Conservation (phyloP, 495 filamentous ascomycete species). For the Cenococcum geophilum region DNA sequence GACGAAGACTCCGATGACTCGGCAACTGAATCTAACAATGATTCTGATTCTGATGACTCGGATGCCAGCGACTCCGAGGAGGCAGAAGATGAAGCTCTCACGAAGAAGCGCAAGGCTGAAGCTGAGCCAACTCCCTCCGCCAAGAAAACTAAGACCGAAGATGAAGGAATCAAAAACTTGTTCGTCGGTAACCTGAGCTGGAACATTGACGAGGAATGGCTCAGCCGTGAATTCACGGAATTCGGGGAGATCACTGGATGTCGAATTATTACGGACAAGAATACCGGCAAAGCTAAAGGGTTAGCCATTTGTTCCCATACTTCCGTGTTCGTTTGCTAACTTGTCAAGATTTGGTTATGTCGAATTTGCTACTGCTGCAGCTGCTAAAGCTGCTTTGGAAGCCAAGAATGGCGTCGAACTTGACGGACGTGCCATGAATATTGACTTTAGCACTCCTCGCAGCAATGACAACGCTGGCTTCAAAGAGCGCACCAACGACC, state of each 20-base stretch:
- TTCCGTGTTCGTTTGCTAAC: conserved; percentile 31
- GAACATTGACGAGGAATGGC: conserved; percentile 89
- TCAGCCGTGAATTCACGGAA: conserved; percentile 75
- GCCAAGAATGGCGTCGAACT: conserved; percentile 74
- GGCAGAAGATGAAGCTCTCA: conserved; percentile 34
- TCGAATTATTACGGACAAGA: conserved; percentile 79
- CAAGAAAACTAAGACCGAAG: conserved; percentile 83
- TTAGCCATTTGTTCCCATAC: conserved; percentile 36
- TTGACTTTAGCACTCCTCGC: conserved; percentile 79
- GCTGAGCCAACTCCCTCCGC: conserved; percentile 53
- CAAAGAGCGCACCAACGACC: conserved; percentile 51
- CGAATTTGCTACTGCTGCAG: conserved; percentile 67
- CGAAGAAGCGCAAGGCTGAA: conserved; percentile 89
- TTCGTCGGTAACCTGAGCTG: conserved; percentile 94
- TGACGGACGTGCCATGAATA: conserved; percentile 79
- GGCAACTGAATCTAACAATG: conserved; percentile 38
- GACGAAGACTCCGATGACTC: conserved; percentile 39
- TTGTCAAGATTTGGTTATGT: conserved; percentile 80
- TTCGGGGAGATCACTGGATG: conserved; percentile 71
- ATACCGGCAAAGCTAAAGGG: conserved; percentile 80
- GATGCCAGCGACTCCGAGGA: conserved; percentile 27
- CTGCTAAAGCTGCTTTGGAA: conserved; percentile 69
- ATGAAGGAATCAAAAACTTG: conserved; percentile 59
- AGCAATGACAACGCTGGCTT: conserved; percentile 43
- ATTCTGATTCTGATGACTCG: conserved; percentile 37